phyloP scores from a whole-genome alignment of 75 land plant species.

The Sequoia sempervirens region DNA sequence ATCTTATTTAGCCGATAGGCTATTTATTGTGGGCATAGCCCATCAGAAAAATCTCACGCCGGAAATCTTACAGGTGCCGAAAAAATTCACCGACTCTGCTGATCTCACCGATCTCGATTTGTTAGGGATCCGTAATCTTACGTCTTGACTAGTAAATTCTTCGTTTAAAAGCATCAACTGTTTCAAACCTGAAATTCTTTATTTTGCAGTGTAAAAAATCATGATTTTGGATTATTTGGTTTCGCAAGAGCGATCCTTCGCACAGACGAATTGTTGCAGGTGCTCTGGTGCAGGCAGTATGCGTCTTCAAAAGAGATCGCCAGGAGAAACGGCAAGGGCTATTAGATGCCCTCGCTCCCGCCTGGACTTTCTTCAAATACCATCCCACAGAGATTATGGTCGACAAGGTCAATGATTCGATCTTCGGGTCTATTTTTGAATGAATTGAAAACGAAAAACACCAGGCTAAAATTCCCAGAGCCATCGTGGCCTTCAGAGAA shows the following conservation, averaged over 20 bases:
- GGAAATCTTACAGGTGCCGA: too few species aligned
- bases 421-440: constrained; percentile 53
- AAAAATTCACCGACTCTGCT: too few species aligned
- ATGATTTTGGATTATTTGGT: not conserved
- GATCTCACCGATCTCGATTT: constrained; percentile 15
- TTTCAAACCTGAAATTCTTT: not conserved
- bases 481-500: constrained; percentile 59
- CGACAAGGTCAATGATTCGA: constrained; percentile 44
- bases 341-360: constrained; percentile 41
- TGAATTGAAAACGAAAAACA: not conserved
- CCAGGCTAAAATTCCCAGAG: constrained; percentile 11
- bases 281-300: constrained; percentile 57
- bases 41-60: too few species aligned
- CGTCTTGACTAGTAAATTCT: constrained; percentile 18
- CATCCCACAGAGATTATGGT: constrained; percentile 22
- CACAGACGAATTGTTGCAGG: constrained; percentile 56
- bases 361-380: constrained; percentile 55
- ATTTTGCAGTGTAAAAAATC: not conserved
- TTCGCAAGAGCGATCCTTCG: constrained; percentile 27
- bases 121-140: constrained; percentile 25
- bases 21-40: too few species aligned
- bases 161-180: not conserved
- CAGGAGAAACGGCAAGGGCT: constrained; percentile 29
- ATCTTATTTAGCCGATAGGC: too few species aligned
- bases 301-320: constrained; percentile 52